Conservation (phyloP, 176 grass and related monocot genomes). For the Triticum turgidum region DNA sequence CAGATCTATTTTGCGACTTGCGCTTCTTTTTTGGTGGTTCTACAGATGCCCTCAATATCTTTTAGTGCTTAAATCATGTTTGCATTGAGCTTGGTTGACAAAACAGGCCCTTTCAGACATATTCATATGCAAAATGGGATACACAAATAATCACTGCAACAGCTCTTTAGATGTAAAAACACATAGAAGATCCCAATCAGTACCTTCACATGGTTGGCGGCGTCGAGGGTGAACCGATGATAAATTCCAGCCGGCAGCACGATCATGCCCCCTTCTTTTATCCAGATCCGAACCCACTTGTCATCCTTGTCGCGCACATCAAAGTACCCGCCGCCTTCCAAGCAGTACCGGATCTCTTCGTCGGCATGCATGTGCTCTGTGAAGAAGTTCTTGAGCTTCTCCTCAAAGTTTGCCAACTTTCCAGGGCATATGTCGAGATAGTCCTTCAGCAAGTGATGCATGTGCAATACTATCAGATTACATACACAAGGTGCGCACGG, state of each 20-base stretch:
- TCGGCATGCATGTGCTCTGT: conserved; percentile 80
- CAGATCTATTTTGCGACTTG: not conserved
- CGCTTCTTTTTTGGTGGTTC: not conserved
- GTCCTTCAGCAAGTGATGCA: conserved; percentile 50
- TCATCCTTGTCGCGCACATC: conserved; percentile 82
- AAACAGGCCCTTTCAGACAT: no score
- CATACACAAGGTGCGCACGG: conserved; percentile 1
- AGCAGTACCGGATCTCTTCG: conserved; percentile 94
- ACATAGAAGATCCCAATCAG: not conserved
- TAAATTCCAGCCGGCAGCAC: conserved; percentile 86
- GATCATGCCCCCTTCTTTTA: conserved; percentile 89
- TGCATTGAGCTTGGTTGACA: not conserved
- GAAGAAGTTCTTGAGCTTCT: conserved; percentile 89
- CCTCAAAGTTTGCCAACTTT: conserved; percentile 89
- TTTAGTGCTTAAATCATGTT: not conserved
- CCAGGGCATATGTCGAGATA: conserved; percentile 72
- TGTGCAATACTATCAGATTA: conserved; percentile 3
- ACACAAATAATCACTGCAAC: not conserved
- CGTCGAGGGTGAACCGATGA: conserved; percentile 76
- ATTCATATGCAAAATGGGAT: not conserved
- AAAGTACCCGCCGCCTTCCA: conserved; percentile 87
- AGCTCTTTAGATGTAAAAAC: not conserved
- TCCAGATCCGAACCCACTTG: conserved; percentile 79
- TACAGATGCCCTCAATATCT: not conserved
- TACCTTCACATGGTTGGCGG: conserved; percentile 73